Percentiles rank a stretch among this genome's conserved stretches.
These are phyloP conservation scores for Cryptosporidium bovis DNA, from an alignment of 169 alveolate genomes.

Conservation along the genomic window DNA sequence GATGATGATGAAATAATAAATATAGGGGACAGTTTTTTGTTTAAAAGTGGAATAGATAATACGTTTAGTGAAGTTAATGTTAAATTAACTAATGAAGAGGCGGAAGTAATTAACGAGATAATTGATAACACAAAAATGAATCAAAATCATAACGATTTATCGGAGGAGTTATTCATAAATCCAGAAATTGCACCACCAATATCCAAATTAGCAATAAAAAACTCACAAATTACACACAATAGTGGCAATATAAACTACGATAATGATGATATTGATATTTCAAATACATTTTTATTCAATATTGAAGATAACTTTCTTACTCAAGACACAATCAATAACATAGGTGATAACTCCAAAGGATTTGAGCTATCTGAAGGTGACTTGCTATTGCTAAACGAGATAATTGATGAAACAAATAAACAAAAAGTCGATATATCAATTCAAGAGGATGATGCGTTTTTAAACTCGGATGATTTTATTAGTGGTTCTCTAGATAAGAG, in stretches of 20 bases:
- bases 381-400: background rate
- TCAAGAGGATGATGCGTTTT: background rate
- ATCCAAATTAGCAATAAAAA: background rate
- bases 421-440: background rate
- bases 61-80: too few relatives aligned
- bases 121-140: background rate
- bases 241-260: background rate
- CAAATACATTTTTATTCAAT: background rate
- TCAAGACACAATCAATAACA: background rate
- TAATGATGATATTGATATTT: background rate
- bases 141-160: background rate
- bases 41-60: background rate
- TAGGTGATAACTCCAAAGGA: background rate
- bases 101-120: background rate
- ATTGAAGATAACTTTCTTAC: too few relatives aligned
- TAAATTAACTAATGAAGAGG: background rate
- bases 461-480: too few relatives aligned
- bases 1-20: background rate
- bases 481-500: too few relatives aligned
- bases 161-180: background rate
- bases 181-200: too few relatives aligned
- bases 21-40: background rate
- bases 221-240: background rate
- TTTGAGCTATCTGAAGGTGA: constrained; percentile 7
- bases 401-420: background rate